Evolutionary conservation across 1,284 basidiomycete species (phyloP), one percentile per base, ranked within the genome.

Genomic region (Wallemia mellicola): DNA sequence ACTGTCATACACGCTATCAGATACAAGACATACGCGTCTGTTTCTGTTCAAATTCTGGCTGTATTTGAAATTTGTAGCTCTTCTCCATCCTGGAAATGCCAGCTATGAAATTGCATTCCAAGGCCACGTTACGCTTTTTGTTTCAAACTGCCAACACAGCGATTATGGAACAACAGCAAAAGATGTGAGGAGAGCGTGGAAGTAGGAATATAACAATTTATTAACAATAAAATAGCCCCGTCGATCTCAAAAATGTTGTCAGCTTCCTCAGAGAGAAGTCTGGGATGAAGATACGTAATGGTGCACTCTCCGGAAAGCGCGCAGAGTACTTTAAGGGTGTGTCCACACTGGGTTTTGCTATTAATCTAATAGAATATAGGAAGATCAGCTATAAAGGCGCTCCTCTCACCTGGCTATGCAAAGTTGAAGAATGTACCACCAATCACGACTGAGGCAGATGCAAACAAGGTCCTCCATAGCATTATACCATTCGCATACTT

Each of bases 261-360:
- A 77, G 84, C 64, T 95, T 86, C 67, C 74, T 95, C 57, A 79
- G 89, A 57, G 81, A 83, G 64, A 82, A 80, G 67, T 77, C 87
- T 27, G 86, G 86, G 15, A 81, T 94, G 67, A 95, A 95, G 74
- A 79, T 82, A 61, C 78, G 86, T 63, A 80, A 84, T 2, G 92
- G 92, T 33, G 81, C 89, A 5, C 73, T 96, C 67, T 87, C 87
- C 66, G 94, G 92, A 33, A 95, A 94, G 71, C 81, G 92, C 57
- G 76, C 91, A 60, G 92, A 96, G 71, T 96, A 96, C 73, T 98
- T 98, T 75, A 96, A 92, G 75, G 92, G 88, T 85, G 64, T 64
- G 77, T 73, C 2, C 27, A 38, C 5, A 33, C n/a, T 11, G 32
- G 57, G 17, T n/a, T 24, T 27, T 15, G 27, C 54, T 5, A 9